Evolutionary conservation across 2,329 filamentous ascomycete genomes (phyloP).

Genomic region (Fusarium liriodendri): DNA sequence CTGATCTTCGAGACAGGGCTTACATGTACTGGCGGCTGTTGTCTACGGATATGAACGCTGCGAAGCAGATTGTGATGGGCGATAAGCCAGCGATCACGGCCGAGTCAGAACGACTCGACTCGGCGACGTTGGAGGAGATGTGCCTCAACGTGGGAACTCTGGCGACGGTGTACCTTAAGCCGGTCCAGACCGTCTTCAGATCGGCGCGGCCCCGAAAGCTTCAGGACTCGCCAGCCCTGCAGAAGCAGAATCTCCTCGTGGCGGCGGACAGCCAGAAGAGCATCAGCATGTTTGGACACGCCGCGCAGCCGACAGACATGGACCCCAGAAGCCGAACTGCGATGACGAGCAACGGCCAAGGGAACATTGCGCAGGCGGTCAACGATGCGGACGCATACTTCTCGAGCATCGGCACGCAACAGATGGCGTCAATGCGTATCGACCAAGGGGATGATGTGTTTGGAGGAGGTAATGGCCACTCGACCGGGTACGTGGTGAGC

Average conservation of each 20-base stretch:
- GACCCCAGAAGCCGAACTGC: slow-evolving; percentile 55
- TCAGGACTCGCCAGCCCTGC: slow-evolving; percentile 85
- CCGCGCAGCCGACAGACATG: slow-evolving; percentile 63
- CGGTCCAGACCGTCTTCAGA: slow-evolving; percentile 96
- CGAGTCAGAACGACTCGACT: slow-evolving; percentile 93
- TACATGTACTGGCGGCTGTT: slow-evolving; percentile 99
- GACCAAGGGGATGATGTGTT: slow-evolving; percentile 72
- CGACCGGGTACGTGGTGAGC: slow-evolving; percentile 78
- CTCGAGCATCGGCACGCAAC: slow-evolving; percentile 77
- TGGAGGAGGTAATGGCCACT: slow-evolving; percentile 66
- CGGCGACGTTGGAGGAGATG: slow-evolving; percentile 93
- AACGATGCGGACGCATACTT: slow-evolving; percentile 93
- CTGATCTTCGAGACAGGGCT: slow-evolving; percentile 91
- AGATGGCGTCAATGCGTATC: slow-evolving; percentile 79
- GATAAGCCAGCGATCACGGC: slow-evolving; percentile 97
- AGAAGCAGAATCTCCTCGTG: slow-evolving; percentile 73
- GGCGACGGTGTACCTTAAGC: slow-evolving; percentile 97
- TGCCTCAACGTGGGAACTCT: slow-evolving; percentile 96
- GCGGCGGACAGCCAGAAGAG: slow-evolving; percentile 67
- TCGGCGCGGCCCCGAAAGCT: slow-evolving; percentile 84
- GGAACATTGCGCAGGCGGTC: slow-evolving; percentile 76
- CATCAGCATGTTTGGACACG: slow-evolving; percentile 67
- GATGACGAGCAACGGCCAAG: slow-evolving; percentile 42
- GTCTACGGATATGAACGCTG: slow-evolving; percentile 88
- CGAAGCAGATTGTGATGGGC: slow-evolving; percentile 93